These are phyloP conservation scores for Teratosphaeria zuluensis DNA, from an alignment of 2,329 filamentous ascomycete genomes.

Conservation along the genomic window DNA sequence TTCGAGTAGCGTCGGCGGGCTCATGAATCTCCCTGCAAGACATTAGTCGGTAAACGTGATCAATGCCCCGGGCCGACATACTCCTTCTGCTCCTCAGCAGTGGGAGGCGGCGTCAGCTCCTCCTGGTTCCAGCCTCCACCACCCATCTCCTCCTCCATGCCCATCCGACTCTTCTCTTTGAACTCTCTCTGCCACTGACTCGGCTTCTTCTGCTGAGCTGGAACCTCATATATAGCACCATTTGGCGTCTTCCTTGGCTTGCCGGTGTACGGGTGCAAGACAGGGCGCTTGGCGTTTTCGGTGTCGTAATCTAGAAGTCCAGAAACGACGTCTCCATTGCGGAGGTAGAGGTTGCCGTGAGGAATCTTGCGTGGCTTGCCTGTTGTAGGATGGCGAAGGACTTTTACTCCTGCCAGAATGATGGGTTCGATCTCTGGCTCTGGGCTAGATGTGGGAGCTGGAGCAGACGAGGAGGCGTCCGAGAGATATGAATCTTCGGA, in stretches of 20 bases:
- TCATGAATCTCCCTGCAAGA: not conserved
- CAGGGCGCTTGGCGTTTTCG: not conserved
- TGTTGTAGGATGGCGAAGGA: not conserved
- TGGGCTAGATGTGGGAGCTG: not conserved
- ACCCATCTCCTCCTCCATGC: not conserved
- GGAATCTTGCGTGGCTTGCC: not conserved
- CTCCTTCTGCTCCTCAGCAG: not conserved
- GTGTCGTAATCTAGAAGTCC: not conserved
- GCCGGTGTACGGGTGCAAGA: not conserved
- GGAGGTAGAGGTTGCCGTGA: not conserved
- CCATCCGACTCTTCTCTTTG: not conserved
- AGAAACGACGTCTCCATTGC: not conserved
- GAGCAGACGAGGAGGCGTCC: not conserved
- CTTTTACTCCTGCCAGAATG: not conserved
- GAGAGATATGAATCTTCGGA: not conserved
- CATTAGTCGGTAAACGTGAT: not conserved
- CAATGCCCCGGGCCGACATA: not conserved
- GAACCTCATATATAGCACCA: not conserved
- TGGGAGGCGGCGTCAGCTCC: not conserved
- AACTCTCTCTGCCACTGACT: not conserved
- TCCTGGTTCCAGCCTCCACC: not conserved
- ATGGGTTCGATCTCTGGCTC: not conserved
- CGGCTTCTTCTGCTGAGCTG: not conserved
- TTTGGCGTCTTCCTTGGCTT: not conserved
- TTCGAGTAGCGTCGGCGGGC: not conserved